Evolutionary conservation across 2,329 filamentous ascomycete species (phyloP), one percentile per base, ranked within the genome.

Genomic region (Setomelanomma holmii): DNA sequence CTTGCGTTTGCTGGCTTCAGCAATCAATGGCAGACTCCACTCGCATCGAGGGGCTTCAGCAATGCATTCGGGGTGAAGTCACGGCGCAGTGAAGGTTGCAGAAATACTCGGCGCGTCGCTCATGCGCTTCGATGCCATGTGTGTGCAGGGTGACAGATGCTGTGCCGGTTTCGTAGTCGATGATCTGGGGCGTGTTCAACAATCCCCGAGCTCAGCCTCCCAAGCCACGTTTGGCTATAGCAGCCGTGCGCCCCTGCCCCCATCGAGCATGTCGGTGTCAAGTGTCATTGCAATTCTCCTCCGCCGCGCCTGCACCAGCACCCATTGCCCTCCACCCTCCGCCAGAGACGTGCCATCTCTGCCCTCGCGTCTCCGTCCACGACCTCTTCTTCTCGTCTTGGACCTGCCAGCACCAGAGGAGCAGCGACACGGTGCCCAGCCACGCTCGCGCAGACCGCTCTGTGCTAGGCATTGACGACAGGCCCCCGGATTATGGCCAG

Each of bases 401-500:
- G 27, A 30, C 27, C 14, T 14, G 27, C 27, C 10, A 8, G 27
- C 10, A 14, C 10, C 27, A 30, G 27, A 30, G 27, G 10, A 4
- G 3, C 27, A 30, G 27, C 27, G 27, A 30, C 42, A 49, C 35
- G 34, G 16, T 46, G 43, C 23, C 30, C 43, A 36, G 22, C 41
- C 46, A 46, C 49, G 43, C 49, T 49, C 40, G 53, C 53, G 51
- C 46, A 42, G 46, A 54, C 51, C 45, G 45, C 50, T 35, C 52
- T 21, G 56, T 51, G 24, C 47, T 51, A 16, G 54, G 51, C 27
- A 30, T 30, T 30, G 34, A 38, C 44, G 12, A 22, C 4, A 22
- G 24, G 20, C 27, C 53, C 55, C 53, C 45, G 51, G 54, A 66
- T 42, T 49, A 66, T 64, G 63, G 60, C 58, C 48, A 59, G 51